Base-by-base conservation (phyloP, 2,329 filamentous ascomycete genomes). In the Monosporascus sp. region DNA sequence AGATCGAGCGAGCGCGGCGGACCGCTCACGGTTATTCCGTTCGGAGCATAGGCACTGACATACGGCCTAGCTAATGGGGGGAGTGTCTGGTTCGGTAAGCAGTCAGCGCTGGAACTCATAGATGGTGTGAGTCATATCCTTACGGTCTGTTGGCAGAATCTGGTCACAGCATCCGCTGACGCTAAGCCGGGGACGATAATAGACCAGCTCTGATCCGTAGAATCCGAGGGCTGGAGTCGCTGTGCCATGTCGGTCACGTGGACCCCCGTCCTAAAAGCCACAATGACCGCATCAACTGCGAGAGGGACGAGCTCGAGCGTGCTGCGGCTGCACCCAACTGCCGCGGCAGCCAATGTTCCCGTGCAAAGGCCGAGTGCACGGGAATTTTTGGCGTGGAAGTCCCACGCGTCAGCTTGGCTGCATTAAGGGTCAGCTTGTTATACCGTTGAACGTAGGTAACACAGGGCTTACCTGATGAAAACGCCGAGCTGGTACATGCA, bases 251-350 rank as follows among this genome's bases (percentile, higher is more conserved):
- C 53, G 11, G 53, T 55, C 6, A 58, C 61, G 51, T 52, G 55
- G 41, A 63, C 55, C 41, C 66, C 68, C 2, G 65, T 55, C 37
- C 68, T 55, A 50, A 70, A 70, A 1, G 66, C 60, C 44, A 65
- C 56, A 15, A 58, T 55, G 5, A 70, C 60, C 6, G 63, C 58
- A 45, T 68, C 57, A 18, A 70, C 58, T 27, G 65, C 68, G 18
- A 60, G 38, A 5, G 64, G 60, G 24, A 69, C 56, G 8, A 70
- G 60, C n/a, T 66, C 61, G 8, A 60, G 50, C 4, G 61, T 52
- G 39, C 50, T 63, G n/a, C 56, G 54, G 50, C 62, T 64, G 49
- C 60, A 64, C 45, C 63, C 59, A 43, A 68, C 59, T 7, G 66
- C 65, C 2, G 65, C 63, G 14, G 68, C 64, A 14, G 68, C 61